Conservation (phyloP, 2,329 filamentous ascomycete genomes). For the Colletotrichum euphorbiae region DNA sequence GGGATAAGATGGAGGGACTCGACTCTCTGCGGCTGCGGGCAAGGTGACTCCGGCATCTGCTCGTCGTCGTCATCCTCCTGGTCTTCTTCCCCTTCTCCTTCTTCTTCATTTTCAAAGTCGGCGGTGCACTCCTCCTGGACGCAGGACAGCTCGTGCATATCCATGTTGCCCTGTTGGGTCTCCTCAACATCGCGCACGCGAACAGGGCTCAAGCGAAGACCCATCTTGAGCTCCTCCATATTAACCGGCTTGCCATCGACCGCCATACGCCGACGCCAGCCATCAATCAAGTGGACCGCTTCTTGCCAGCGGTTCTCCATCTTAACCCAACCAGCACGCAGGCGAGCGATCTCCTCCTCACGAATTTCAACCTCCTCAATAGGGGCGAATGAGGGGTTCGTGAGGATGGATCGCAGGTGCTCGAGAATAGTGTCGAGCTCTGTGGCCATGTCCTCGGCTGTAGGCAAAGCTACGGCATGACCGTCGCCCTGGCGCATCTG, state of each 20-base stretch:
- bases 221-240: conserved; percentile 74
- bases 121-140: conserved; percentile 49
- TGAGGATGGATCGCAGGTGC: conserved; percentile 85
- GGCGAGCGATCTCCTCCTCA: conserved; percentile 87
- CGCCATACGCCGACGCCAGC: conserved; percentile 87
- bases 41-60: conserved; percentile 44
- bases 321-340: conserved; percentile 89
- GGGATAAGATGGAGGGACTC: conserved; percentile 57
- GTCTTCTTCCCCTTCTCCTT: conserved; percentile 35
- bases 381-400: conserved; percentile 95
- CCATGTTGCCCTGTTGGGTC: conserved; percentile 53
- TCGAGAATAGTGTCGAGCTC: conserved; percentile 84
- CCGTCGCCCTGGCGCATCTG: conserved; percentile 44
- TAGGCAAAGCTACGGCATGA: conserved; percentile 48
- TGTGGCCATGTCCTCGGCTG: conserved; percentile 73
- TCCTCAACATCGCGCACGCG: conserved; percentile 64
- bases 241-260: conserved; percentile 77
- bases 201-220: conserved; percentile 72
- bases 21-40: conserved; percentile 42
- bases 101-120: conserved; percentile 57
- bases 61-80: conserved; percentile 38
- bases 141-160: conserved; percentile 51
- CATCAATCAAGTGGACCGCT: conserved; percentile 89
- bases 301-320: conserved; percentile 95
- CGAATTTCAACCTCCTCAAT: conserved; percentile 94